Evolutionary conservation across 768 basidiomycete genomes (phyloP).

Genomic region (Hypsizygus marmoreus): DNA sequence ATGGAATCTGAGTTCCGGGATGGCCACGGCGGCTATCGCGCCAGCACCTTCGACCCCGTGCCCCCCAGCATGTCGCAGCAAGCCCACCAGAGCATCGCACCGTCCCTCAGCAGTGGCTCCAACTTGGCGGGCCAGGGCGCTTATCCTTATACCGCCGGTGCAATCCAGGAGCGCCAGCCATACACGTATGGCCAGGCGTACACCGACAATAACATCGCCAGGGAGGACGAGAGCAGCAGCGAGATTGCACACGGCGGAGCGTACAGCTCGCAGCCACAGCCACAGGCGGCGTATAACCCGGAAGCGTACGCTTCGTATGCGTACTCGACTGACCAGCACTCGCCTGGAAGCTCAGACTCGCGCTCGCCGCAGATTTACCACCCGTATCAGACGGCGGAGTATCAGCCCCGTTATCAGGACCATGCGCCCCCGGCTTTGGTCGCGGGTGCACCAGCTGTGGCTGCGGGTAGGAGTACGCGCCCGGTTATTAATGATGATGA

Average conservation of each 20-base stretch:
- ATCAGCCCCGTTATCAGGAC: slow-evolving; percentile 24
- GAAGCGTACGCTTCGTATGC: slow-evolving; percentile 48
- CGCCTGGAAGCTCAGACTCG: slow-evolving; percentile 32
- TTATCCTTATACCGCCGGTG: slow-evolving; percentile 30
- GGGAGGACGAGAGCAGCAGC: slow-evolving; percentile 31
- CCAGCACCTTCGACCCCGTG: slow-evolving; percentile 25
- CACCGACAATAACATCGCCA: slow-evolving; percentile 14
- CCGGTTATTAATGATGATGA: slow-evolving; percentile 29
- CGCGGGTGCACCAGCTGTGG: slow-evolving; percentile 22
- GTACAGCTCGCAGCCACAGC: slow-evolving; percentile 43
- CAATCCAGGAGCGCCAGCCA: slow-evolving; percentile 38
- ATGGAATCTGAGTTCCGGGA: slow-evolving; percentile 18
- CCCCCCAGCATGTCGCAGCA: slow-evolving; percentile 31
- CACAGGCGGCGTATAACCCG: slow-evolving; percentile 39
- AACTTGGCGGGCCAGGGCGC: slow-evolving; percentile 44
- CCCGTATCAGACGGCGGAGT: slow-evolving; percentile 20
- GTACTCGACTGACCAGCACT: slow-evolving; percentile 36
- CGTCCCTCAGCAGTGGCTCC: slow-evolving; percentile 30
- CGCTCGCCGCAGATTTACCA: slow-evolving; percentile 26
- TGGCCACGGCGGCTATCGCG: slow-evolving; percentile 14
- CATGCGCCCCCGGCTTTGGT: slow-evolving; percentile 19
- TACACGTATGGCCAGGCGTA: slow-evolving; percentile 41
- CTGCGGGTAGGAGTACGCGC: slow-evolving; percentile 21
- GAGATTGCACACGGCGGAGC: slow-evolving; percentile 33
- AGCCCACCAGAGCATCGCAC: slow-evolving; percentile 24